Evolutionary conservation across 2,329 filamentous ascomycete genomes (phyloP), one percentile per base, ranked within the genome.

Genomic region (Fusarium nematophilum): DNA sequence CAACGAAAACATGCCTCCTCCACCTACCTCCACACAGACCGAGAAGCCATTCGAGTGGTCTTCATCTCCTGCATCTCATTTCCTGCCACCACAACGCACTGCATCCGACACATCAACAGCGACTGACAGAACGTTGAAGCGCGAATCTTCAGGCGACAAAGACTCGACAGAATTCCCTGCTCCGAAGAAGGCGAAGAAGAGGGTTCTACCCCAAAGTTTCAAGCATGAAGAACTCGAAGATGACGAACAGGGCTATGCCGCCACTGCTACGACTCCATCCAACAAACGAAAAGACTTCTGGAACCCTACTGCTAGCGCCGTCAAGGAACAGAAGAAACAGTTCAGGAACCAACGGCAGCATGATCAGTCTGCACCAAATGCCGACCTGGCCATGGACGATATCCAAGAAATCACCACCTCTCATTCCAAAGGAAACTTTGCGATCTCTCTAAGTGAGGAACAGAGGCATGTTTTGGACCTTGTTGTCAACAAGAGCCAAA

Each of bases 381-480:
- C 78, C 49, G 29, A 54, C 8, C 15, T 45, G 1, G 38, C 58
- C 1, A 44, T 25, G 33, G 60, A 61, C 13, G 83, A 81, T 3
- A 75, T 80, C 5, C 76, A 79, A 31, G 78, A 82, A 30, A 75
- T 55, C 17, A 70, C 7, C 67, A 73, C 17, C 67, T 79, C 46
- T 54, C 67, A 10, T 36, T 34, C 52, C 9, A 70, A 70, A 26
- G 46, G 39, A 51, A 76, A 85, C 7, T 69, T 71, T 21, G 77
- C 83, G 9, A 83, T 96, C 9, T 88, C 89, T 51, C 81, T 99
- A 29, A 97, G 92, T 72, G 85, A 90, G 10, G 95, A 99, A 72
- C 95, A 99, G 75, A 84, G 86, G 56, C 87, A 91, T 54, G 92
- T 99, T 9, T 80, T 96, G 53, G 87, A 92, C 38, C 80, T 97